Conservation (phyloP, 257 asterid species). For the Phtheirospermum japonicum region DNA sequence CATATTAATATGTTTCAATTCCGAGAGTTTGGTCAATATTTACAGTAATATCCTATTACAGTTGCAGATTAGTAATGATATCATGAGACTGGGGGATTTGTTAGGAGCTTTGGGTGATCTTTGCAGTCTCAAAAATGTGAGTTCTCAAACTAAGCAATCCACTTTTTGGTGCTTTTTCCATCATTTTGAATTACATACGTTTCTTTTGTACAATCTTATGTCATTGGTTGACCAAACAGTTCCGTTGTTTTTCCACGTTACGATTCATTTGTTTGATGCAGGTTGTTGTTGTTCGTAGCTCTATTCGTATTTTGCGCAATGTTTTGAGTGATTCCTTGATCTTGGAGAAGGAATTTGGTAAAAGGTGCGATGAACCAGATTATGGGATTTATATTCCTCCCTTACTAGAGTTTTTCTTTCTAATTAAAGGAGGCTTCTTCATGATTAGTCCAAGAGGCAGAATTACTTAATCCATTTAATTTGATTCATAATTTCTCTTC, state of each 20-base stretch:
- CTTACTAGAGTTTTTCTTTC: conserved; percentile 16
- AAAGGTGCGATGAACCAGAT: conserved; percentile 48
- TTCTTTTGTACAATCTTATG: conserved; percentile 8
- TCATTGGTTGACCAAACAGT: conserved; percentile 11
- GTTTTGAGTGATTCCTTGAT: conserved; percentile 46
- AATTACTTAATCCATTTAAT: background rate
- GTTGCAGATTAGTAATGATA: conserved; percentile 64
- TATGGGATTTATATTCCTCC: conserved; percentile 22
- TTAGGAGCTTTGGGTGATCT: conserved; percentile 71
- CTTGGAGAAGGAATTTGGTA: conserved; percentile 39
- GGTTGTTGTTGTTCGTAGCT: conserved; percentile 61
- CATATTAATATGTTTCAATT: conserved; percentile 11
- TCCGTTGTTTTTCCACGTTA: background rate
- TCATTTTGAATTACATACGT: conserved; percentile 10
- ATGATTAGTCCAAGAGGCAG: conserved; percentile 22
- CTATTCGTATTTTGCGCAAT: conserved; percentile 65
- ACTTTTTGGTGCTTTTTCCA: conserved; percentile 16
- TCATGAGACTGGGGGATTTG: conserved; percentile 54
- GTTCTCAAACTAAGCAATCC: conserved; percentile 28
- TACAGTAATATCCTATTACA: conserved; percentile 22
- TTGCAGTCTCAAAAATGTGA: conserved; percentile 69
- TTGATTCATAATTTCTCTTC: conserved; percentile 18
- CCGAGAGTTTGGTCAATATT: conserved; percentile 15
- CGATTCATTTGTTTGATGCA: conserved; percentile 37
- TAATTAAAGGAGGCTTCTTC: conserved; percentile 12